Conservation (phyloP, 345 rosid species). For the Psidium friedrichsthalianum region DNA sequence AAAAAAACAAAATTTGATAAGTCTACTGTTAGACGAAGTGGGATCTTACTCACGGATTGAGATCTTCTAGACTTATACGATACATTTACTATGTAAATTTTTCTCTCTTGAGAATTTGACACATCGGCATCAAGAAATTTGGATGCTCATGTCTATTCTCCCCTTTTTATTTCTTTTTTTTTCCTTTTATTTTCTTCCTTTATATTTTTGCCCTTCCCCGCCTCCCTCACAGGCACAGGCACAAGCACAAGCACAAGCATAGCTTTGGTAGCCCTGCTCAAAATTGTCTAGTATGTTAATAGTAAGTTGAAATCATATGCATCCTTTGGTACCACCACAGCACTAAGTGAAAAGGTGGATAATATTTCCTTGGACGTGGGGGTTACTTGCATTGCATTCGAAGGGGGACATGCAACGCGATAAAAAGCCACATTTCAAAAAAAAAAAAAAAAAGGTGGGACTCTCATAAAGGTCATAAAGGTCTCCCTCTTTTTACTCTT, state of each 20-base stretch:
- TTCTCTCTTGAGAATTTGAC: not conserved
- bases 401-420: not conserved
- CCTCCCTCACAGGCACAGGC: no score
- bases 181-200: not conserved
- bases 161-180: not conserved
- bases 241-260: not conserved
- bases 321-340: not conserved
- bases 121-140: not conserved
- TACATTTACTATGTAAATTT: not conserved
- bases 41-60: not conserved
- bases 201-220: not conserved
- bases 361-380: not conserved
- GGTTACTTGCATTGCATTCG: not conserved
- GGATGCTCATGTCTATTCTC: not conserved
- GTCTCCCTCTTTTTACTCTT: no score
- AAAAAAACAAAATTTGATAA: no score
- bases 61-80: not conserved
- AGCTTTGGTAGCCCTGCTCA: not conserved
- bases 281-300: not conserved
- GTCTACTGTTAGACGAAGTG: no score
- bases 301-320: not conserved
- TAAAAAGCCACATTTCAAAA: not conserved
- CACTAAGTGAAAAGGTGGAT: not conserved
- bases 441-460: not conserved
- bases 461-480: not conserved